Percentiles rank a stretch among this genome's conserved stretches.
These are phyloP conservation scores for Hemerocallis citrina DNA, from an alignment of 106 monocot genomes.

Conservation along the genomic window DNA sequence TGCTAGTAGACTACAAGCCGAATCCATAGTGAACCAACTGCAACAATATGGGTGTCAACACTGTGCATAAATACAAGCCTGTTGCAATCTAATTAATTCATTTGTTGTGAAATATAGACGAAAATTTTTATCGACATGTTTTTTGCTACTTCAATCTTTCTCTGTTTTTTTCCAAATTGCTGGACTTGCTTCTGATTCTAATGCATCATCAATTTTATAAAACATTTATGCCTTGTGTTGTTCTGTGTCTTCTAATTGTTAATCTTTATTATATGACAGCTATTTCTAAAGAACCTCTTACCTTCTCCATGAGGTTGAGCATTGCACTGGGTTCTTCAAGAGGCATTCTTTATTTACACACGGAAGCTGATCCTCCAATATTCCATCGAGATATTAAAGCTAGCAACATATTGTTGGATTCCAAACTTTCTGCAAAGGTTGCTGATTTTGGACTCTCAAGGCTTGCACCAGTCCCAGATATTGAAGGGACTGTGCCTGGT, in stretches of 20 bases:
- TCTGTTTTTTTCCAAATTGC: not conserved
- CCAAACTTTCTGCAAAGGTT: slow-evolving; percentile 80
- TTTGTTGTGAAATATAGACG: not conserved
- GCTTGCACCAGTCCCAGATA: slow-evolving; percentile 67
- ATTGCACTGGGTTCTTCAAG: slow-evolving; percentile 67
- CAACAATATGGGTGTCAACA: not conserved
- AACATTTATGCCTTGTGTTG: not conserved
- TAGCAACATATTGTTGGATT: slow-evolving; percentile 87
- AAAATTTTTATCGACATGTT: not conserved
- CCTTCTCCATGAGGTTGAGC: slow-evolving; percentile 57
- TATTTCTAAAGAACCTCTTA: slow-evolving; percentile 36
- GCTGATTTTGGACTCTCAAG: slow-evolving; percentile 99
- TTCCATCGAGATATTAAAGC: slow-evolving; percentile 95
- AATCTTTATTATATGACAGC: slow-evolving; percentile 19
- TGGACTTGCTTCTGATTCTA: not conserved
- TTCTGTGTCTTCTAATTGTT: not conserved
- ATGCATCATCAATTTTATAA: not conserved
- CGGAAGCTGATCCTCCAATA: slow-evolving; percentile 93
- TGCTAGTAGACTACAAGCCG: too few species aligned
- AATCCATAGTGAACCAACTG: not conserved
- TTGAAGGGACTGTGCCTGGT: slow-evolving; percentile 51
- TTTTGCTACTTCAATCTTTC: not conserved
- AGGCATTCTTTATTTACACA: slow-evolving; percentile 77
- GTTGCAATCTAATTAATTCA: not conserved
- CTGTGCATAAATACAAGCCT: not conserved